Base-by-base conservation (phyloP, 768 basidiomycete species). In the Tulasnella sp. region DNA sequence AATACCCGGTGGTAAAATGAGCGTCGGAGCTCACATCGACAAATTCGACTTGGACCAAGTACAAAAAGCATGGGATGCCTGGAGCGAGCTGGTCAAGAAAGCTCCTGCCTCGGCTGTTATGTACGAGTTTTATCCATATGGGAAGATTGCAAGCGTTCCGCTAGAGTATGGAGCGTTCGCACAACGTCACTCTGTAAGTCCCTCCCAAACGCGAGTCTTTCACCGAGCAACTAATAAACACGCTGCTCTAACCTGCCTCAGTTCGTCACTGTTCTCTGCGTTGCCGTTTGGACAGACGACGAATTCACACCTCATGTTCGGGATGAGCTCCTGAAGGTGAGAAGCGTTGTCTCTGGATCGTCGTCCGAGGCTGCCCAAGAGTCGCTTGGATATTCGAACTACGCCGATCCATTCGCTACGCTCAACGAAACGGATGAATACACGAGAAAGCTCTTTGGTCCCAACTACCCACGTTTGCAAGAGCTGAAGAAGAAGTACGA, bases 401-500 rank as follows among this genome's bases (percentile, higher is more conserved):
- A 72, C 45, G 45, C 72, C 34, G 72, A 52, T 36, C 15, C 15
- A 17, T 72, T 72, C 42, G 15, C 42, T 9, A 42, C 72, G 6
- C 31, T 72, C n/a, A 72, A 72, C 39, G 52, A 52, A 2, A 72
- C 40, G 15, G 72, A 72, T 29, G 72, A 72, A 25, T 36, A 72
- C 52, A 19, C 74, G 38, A 58, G 37, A 36, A 42, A 39, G 72
- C 8, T 70, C 36, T 79, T 78, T 45, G 74, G 77, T 19, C 38
- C 15, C 15, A 79, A 77, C 29, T 79, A 76, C 58, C 52, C 72
- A 14, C 72, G 68, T 17, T 78, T 79, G 68, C 40, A 70, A 36
- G 31, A 37, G 45, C 8, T 79, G 42, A 79, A 79, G 74, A 54
- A 38, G 49, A 78, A 76, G 78, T 78, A 79, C 54, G 78, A 78